Evolutionary conservation across 2,329 filamentous ascomycete genomes (phyloP).

Genomic region (Talaromyces sp.): DNA sequence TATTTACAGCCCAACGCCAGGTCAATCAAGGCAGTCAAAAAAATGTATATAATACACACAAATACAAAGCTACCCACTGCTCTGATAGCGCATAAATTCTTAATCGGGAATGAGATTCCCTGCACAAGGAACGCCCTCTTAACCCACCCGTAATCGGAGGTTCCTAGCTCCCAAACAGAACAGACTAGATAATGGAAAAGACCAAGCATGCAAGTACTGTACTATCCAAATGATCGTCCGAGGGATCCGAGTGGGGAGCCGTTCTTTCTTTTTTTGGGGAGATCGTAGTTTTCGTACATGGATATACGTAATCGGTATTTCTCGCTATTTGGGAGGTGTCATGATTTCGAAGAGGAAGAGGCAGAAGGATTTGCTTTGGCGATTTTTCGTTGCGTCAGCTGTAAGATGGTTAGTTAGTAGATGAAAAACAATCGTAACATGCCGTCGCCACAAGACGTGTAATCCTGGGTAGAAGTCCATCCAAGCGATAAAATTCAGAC

Average conservation of each 20-base stretch:
- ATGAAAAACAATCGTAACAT: background rate
- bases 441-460: background rate
- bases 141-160: background rate
- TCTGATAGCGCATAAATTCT: background rate
- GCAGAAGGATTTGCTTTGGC: constrained; percentile 5
- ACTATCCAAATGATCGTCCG: background rate
- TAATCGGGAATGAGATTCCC: background rate
- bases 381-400: constrained; percentile 13
- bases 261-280: background rate
- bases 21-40: background rate
- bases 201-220: background rate
- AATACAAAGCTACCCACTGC: background rate
- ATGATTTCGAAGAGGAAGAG: constrained; percentile 3
- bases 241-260: background rate
- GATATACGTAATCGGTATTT: background rate
- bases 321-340: background rate
- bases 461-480: background rate
- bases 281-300: background rate
- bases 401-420: constrained; percentile 2
- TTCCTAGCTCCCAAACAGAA: background rate
- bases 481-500: background rate
- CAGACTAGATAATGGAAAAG: background rate
- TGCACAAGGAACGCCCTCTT: background rate
- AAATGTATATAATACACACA: background rate
- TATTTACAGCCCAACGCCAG: background rate